Conservation (phyloP, 2,329 filamentous ascomycete genomes). For the Fusarium proliferatum region DNA sequence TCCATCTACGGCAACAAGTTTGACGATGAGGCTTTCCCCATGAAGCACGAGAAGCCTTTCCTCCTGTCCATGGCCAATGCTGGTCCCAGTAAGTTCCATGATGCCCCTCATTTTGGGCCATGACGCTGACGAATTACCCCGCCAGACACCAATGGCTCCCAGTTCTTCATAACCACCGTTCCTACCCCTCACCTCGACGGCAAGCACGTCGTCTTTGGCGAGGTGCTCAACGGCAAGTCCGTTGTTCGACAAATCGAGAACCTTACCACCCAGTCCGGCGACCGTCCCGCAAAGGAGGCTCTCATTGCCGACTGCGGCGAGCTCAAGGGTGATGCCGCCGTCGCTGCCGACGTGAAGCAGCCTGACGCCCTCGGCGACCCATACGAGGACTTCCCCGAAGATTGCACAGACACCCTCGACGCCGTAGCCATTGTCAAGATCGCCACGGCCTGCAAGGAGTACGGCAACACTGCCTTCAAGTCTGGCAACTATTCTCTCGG, state of each 20-base stretch:
- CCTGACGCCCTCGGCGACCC: constrained; percentile 87
- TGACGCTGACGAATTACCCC: constrained; percentile 24
- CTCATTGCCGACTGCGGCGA: constrained; percentile 87
- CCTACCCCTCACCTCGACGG: constrained; percentile 93
- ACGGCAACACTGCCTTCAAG: constrained; percentile 95
- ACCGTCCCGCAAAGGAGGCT: constrained; percentile 81
- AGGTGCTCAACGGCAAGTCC: constrained; percentile 93
- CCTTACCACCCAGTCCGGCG: constrained; percentile 75
- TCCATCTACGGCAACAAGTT: constrained; percentile 99
- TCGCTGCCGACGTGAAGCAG: constrained; percentile 72
- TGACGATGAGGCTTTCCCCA: constrained; percentile 92
- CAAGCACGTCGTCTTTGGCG: constrained; percentile 98
- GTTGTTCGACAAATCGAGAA: constrained; percentile 92
- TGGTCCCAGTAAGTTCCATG: constrained; percentile 74
- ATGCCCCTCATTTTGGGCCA: neutral
- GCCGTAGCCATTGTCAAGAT: constrained; percentile 80
- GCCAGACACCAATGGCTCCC: constrained; percentile 89
- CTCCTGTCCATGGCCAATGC: constrained; percentile 98
- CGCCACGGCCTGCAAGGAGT: constrained; percentile 86
- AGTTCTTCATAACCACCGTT: constrained; percentile 98
- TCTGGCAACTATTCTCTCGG: constrained; percentile 74
- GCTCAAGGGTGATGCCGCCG: constrained; percentile 77
- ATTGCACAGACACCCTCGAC: constrained; percentile 72
- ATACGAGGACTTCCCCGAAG: constrained; percentile 96
- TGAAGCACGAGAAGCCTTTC: constrained; percentile 93